These are phyloP conservation scores for Orobanche coerulescens DNA, from an alignment of 257 asterid species.

Conservation along the genomic window DNA sequence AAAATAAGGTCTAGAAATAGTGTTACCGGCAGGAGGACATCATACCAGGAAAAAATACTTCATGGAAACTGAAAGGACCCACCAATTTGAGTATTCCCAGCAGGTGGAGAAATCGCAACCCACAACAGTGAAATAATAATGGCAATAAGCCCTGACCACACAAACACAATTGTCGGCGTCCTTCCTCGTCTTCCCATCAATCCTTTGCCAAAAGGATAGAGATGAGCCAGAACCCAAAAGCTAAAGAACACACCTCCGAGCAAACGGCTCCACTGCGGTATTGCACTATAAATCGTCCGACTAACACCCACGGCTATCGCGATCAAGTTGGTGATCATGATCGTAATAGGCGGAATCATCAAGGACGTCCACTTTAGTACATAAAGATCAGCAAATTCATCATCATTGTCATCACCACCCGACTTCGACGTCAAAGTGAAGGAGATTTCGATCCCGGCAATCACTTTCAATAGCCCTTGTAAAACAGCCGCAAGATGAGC, in stretches of 20 bases:
- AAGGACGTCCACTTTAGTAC: slow-evolving; percentile 57
- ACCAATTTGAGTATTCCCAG: slow-evolving; percentile 48
- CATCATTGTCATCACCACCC: slow-evolving; percentile 59
- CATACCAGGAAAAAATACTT: too few relatives aligned
- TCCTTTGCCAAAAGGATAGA: slow-evolving; percentile 79
- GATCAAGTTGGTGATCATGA: slow-evolving; percentile 65
- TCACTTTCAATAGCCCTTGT: slow-evolving; percentile 72
- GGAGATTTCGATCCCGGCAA: slow-evolving; percentile 82
- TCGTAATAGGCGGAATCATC: slow-evolving; percentile 71
- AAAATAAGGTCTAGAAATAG: too few relatives aligned
- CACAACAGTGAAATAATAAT: slow-evolving; percentile 70
- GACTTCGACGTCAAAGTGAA: slow-evolving; percentile 77
- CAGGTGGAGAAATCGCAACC: slow-evolving; percentile 75
- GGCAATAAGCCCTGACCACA: slow-evolving; percentile 84
- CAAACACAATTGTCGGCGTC: slow-evolving; percentile 76
- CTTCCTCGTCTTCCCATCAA: slow-evolving; percentile 80
- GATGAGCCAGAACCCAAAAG: slow-evolving; percentile 83
- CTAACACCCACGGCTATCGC: slow-evolving; percentile 80
- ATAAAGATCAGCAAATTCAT: slow-evolving; percentile 62
- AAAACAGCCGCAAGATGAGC: slow-evolving; percentile 88
- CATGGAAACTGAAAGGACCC: slow-evolving; percentile 90
- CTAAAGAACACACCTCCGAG: slow-evolving; percentile 86
- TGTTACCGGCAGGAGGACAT: too few relatives aligned
- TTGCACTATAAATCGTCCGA: slow-evolving; percentile 65
- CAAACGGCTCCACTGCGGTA: slow-evolving; percentile 86